Percentiles rank a stretch among this genome's conserved stretches.
Evolutionary conservation across 305 asterid genomes (phyloP).

Genomic region (Solanum hybrid): DNA sequence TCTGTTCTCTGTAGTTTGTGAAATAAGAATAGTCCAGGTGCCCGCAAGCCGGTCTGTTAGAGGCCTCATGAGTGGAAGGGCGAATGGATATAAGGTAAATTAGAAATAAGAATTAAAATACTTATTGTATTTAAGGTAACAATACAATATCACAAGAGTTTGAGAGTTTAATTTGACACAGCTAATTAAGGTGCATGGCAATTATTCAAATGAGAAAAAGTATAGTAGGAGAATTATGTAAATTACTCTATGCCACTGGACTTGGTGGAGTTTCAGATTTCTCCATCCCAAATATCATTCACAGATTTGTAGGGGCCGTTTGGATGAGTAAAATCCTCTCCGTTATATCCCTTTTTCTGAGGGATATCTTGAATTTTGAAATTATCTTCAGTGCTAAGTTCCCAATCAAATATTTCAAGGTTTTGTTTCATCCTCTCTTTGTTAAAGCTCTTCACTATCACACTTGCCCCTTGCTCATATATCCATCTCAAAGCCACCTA

Average conservation of each 20-base stretch:
- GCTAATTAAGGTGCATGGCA: background rate
- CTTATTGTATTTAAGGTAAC: background rate
- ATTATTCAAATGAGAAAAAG: background rate
- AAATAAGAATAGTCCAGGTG: background rate
- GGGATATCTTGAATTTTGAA: conserved; percentile 23
- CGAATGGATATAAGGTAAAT: background rate
- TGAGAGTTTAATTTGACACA: background rate
- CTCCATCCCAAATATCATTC: conserved; percentile 48
- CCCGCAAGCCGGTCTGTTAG: background rate
- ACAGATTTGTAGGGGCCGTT: conserved; percentile 26
- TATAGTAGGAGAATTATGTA: background rate
- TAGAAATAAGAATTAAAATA: background rate
- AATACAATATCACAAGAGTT: background rate
- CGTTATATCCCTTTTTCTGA: conserved; percentile 19
- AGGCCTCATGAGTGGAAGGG: background rate
- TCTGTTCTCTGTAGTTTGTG: background rate
- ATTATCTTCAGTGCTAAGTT: conserved; percentile 26
- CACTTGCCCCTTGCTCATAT: conserved; percentile 22
- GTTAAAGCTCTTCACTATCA: conserved; percentile 23
- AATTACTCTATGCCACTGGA: background rate
- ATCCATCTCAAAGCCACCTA: conserved; percentile 24
- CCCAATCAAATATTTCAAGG: conserved; percentile 31
- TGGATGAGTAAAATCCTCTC: conserved; percentile 9
- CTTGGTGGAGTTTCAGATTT: conserved; percentile 1
- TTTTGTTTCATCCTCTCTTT: conserved; percentile 30